Percentiles rank a stretch among this genome's conserved stretches.
Evolutionary conservation across 2,329 filamentous ascomycete species (phyloP).

Genomic region (Aspergillus fischeri): DNA sequence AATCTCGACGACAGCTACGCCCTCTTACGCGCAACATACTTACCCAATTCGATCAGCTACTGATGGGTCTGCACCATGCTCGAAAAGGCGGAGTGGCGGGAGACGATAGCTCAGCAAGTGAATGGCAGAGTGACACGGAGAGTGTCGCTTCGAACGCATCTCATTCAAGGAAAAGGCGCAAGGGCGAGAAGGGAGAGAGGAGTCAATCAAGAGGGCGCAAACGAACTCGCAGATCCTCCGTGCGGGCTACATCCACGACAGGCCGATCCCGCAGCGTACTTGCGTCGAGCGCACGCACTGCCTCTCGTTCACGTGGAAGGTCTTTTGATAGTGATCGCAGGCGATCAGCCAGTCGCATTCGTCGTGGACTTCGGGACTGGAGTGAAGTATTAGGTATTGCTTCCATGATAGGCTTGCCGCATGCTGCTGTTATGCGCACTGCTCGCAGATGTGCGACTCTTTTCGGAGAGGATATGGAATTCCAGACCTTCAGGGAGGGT

Average conservation of each 20-base stretch:
- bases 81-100: slow-evolving; percentile 49
- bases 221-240: slow-evolving; percentile 14
- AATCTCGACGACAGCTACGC: slow-evolving; percentile 59
- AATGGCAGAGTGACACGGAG: slow-evolving; percentile 28
- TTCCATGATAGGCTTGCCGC: slow-evolving; percentile 66
- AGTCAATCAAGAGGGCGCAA: slow-evolving; percentile 25
- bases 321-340: slow-evolving; percentile 13
- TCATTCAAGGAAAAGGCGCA: slow-evolving; percentile 10
- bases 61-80: slow-evolving; percentile 66
- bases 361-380: slow-evolving; percentile 65
- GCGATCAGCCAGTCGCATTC: slow-evolving; percentile 6
- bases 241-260: slow-evolving; percentile 1
- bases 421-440: slow-evolving; percentile 62
- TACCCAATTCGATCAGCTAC: slow-evolving; percentile 62
- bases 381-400: slow-evolving; percentile 78
- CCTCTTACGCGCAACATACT: slow-evolving; percentile 70
- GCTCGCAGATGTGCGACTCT: slow-evolving; percentile 69
- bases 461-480: slow-evolving; percentile 68
- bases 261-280: slow-evolving; percentile 6
- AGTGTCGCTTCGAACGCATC: slow-evolving; percentile 15
- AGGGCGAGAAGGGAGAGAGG: slow-evolving; percentile 1
- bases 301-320: slow-evolving; percentile 11
- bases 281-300: slow-evolving; percentile 5
- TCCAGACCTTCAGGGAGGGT: slow-evolving; percentile 53
- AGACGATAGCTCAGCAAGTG: slow-evolving; percentile 24